Percentiles rank a stretch among this genome's conserved stretches.
Evolutionary conservation across 2,329 filamentous ascomycete genomes (phyloP).

Genomic region (Hypocreales sp.): DNA sequence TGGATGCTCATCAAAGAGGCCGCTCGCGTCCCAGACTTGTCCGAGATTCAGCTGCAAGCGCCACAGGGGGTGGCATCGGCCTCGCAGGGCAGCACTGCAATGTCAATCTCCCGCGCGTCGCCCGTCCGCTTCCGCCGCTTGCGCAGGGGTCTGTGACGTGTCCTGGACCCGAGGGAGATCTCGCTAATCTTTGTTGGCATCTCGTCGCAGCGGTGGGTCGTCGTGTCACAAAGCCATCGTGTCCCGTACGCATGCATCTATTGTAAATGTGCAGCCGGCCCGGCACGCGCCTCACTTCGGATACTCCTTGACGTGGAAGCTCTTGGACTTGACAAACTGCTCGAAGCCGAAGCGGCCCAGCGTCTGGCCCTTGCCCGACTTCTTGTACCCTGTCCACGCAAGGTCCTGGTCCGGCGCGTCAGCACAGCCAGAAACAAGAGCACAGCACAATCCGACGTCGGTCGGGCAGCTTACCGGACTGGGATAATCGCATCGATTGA

Average conservation of each 20-base stretch:
- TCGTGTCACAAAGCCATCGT: background rate
- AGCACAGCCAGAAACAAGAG: conserved; percentile 2
- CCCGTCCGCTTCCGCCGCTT: background rate
- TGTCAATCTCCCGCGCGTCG: too few species aligned
- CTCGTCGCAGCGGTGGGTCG: too few species aligned
- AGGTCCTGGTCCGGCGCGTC: conserved; percentile 44
- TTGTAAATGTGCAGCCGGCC: conserved; percentile 1
- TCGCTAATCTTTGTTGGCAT: conserved; percentile 2
- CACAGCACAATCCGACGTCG: background rate
- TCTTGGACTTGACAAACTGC: conserved; percentile 93
- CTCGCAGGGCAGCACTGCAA: too few species aligned
- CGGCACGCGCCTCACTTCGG: conserved; percentile 36
- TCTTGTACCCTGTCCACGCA: conserved; percentile 97
- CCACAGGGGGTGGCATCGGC: too few species aligned
- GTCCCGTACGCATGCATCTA: background rate
- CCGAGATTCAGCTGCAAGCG: too few species aligned
- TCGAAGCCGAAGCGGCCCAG: conserved; percentile 85
- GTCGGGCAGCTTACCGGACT: conserved; percentile 53
- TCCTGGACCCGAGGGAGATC: conserved; percentile 1
- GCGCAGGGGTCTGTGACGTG: background rate
- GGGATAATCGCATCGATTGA: conserved; percentile 87
- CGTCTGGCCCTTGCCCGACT: conserved; percentile 84
- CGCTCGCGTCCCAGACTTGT: too few species aligned
- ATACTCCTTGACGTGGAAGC: conserved; percentile 80
- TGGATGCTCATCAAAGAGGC: too few species aligned